These are phyloP conservation scores for Trichoderma pleuroti DNA, from an alignment of 2,329 filamentous ascomycete species.

Conservation along the genomic window DNA sequence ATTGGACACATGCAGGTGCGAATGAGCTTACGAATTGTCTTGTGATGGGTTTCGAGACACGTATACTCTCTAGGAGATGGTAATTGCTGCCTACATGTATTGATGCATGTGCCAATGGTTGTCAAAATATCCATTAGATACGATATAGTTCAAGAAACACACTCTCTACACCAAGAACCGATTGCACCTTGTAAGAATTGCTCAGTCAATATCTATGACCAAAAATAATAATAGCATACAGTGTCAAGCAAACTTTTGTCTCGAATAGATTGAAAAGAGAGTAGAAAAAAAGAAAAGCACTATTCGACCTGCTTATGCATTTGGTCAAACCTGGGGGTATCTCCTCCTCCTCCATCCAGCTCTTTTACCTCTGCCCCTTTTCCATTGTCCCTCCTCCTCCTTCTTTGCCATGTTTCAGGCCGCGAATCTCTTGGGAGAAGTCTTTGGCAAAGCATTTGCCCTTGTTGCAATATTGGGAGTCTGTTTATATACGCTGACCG, in stretches of 20 bases:
- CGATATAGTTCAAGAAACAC: not conserved
- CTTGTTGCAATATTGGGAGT: not conserved
- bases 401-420: not conserved
- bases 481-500: conserved; percentile 58
- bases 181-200: not conserved
- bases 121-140: not conserved
- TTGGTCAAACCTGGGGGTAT: not conserved
- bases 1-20: not conserved
- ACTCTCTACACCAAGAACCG: not conserved
- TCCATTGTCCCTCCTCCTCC: not conserved
- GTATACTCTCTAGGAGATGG: not conserved
- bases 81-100: not conserved
- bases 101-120: not conserved
- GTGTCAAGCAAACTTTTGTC: not conserved
- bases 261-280: not conserved
- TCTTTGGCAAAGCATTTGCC: not conserved
- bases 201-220: not conserved
- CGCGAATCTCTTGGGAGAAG: not conserved
- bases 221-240: not conserved
- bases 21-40: not conserved
- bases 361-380: not conserved
- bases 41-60: not conserved
- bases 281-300: not conserved
- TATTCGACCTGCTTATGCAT: not conserved
- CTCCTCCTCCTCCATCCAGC: not conserved